A percentile compares a stretch with the other conserved stretches of the same genome.
Evolutionary conservation across 345 rosid genomes (phyloP).

Genomic region (Salix suchowensis): DNA sequence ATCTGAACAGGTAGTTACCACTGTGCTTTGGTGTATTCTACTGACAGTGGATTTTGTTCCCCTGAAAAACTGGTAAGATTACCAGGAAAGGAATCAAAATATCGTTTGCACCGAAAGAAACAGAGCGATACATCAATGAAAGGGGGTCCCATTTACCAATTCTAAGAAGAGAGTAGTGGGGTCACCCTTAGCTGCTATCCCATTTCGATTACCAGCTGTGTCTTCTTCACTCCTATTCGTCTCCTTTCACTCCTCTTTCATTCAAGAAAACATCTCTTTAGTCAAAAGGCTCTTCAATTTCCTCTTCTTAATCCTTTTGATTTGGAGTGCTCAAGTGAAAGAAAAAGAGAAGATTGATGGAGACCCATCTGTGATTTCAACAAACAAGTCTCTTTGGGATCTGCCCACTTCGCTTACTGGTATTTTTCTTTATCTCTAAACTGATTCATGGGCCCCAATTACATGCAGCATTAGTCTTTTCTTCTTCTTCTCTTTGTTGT

Average conservation of each 20-base stretch:
- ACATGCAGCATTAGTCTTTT: not conserved
- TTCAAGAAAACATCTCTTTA: constrained; percentile 13
- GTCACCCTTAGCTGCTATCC: constrained; percentile 7
- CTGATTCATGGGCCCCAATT: constrained; percentile 21
- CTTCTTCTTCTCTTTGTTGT: not conserved
- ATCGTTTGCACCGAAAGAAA: constrained; percentile 5
- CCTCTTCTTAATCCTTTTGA: not conserved
- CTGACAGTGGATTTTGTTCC: not conserved
- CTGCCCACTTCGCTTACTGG: constrained; percentile 12
- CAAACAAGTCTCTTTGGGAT: constrained; percentile 18
- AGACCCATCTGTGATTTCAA: not conserved
- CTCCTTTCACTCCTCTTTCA: constrained; percentile 3
- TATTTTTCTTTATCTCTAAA: not conserved
- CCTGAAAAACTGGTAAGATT: not conserved
- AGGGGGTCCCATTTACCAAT: constrained; percentile 17
- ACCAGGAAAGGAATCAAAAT: not conserved
- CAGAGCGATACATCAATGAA: not conserved
- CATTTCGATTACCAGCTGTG: constrained; percentile 23
- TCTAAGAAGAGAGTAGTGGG: constrained; percentile 15
- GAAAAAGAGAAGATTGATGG: not conserved
- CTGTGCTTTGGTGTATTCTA: not conserved
- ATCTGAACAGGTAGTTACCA: not conserved
- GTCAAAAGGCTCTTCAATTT: not conserved
- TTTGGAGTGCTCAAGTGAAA: not conserved
- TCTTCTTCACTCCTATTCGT: not conserved